These are phyloP conservation scores for Pseudocercospora ulei DNA, from an alignment of 2,329 filamentous ascomycete genomes.

Conservation along the genomic window DNA sequence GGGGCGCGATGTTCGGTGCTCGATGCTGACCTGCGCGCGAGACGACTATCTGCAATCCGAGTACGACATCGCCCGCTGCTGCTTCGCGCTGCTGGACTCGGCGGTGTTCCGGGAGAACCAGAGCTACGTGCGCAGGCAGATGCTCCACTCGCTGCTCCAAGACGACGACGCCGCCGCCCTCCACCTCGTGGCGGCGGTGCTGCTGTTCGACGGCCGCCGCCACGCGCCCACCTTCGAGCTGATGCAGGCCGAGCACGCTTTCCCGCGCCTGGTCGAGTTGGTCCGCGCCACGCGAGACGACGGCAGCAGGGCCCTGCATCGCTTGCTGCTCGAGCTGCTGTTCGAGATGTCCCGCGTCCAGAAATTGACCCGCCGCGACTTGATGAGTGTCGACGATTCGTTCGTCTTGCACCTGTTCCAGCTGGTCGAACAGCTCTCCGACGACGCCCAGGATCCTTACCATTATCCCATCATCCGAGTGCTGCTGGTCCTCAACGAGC, in stretches of 20 bases:
- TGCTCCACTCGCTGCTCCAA: constrained; percentile 77
- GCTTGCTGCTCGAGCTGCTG: constrained; percentile 72
- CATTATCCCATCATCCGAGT: constrained; percentile 93
- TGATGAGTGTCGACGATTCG: constrained; percentile 59
- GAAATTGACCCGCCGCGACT: constrained; percentile 62
- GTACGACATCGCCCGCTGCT: constrained; percentile 70
- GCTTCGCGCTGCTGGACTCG: constrained; percentile 67
- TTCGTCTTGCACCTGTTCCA: constrained; percentile 78
- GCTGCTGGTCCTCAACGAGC: constrained; percentile 91
- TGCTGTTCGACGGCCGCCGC: constrained; percentile 74
- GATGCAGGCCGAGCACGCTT: constrained; percentile 80
- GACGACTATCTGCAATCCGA: constrained; percentile 65
- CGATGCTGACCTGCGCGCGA: constrained; percentile 29
- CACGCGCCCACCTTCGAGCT: constrained; percentile 70
- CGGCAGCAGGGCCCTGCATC: constrained; percentile 49
- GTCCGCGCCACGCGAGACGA: constrained; percentile 51
- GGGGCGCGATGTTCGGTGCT: neutral
- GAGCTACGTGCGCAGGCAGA: constrained; percentile 83
- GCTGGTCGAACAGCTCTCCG: constrained; percentile 76
- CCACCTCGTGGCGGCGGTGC: constrained; percentile 69
- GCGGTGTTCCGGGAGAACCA: constrained; percentile 62
- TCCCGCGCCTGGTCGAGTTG: constrained; percentile 71
- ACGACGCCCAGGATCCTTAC: constrained; percentile 84
- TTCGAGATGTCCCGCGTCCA: constrained; percentile 97
- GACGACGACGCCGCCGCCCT: constrained; percentile 76